phyloP scores from a whole-genome alignment of 345 rosid genomes.

The Dovyalis caffra region DNA sequence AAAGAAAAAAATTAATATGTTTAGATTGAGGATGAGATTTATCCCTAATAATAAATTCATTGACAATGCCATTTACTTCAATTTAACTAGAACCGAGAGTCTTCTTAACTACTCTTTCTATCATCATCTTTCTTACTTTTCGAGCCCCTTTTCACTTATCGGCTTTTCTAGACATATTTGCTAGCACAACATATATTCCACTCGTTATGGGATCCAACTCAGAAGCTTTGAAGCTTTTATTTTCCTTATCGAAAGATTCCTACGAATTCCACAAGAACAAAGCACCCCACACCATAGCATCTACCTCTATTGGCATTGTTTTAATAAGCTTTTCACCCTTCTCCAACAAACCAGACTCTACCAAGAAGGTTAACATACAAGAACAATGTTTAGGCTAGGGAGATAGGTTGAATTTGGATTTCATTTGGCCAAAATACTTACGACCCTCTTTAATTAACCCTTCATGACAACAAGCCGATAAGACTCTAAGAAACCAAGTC shows the following conservation, averaged over 20 bases:
- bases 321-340: conserved; percentile 70
- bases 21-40: conserved; percentile 52
- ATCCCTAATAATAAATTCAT: conserved; percentile 73
- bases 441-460: conserved; percentile 80
- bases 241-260: conserved; percentile 60
- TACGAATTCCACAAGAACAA: conserved; percentile 67
- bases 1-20: no score
- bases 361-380: conserved; percentile 87
- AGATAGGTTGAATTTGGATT: conserved; percentile 44
- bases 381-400: conserved; percentile 81
- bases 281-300: conserved; percentile 82
- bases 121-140: conserved; percentile 64
- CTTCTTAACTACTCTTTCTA: conserved; percentile 68
- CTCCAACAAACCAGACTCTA: conserved; percentile 68
- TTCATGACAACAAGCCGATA: conserved; percentile 87
- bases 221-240: conserved; percentile 68
- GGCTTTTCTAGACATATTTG: conserved; percentile 71
- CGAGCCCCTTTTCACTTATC: conserved; percentile 70
- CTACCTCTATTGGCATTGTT: conserved; percentile 71
- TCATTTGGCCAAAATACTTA: conserved; percentile 63
- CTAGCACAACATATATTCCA: conserved; percentile 75
- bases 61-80: conserved; percentile 57
- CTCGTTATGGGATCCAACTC: conserved; percentile 79
- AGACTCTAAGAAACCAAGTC: conserved; percentile 86
- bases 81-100: conserved; percentile 76